phyloP scores from a whole-genome alignment of 371 early-diverging fungal genomes.

The Apophysomyces sp. region DNA sequence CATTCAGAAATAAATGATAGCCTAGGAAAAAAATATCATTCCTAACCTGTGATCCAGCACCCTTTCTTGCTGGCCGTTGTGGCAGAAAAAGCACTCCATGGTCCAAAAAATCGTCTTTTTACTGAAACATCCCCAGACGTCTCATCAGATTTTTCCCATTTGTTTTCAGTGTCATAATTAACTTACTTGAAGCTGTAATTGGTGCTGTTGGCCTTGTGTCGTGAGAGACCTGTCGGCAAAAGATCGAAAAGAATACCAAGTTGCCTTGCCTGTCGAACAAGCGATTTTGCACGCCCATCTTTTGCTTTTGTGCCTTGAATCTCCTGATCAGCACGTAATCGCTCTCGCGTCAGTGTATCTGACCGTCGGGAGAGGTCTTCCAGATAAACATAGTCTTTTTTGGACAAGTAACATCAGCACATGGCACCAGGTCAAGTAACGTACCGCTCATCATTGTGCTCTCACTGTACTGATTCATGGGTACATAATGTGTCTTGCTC shows the following conservation, averaged over 20 bases:
- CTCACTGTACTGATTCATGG: slow-evolving; percentile 52
- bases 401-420: not conserved
- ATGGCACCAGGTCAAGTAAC: not conserved
- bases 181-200: slow-evolving; percentile 37
- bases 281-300: slow-evolving; percentile 6
- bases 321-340: slow-evolving; percentile 12
- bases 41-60: slow-evolving; percentile 41
- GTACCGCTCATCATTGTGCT: slow-evolving; percentile 69
- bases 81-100: slow-evolving; percentile 31
- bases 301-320: slow-evolving; percentile 7
- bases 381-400: slow-evolving; percentile 44
- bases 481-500: slow-evolving; percentile 59
- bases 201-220: slow-evolving; percentile 31
- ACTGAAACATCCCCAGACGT: slow-evolving; percentile 12
- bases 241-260: slow-evolving; percentile 23
- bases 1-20: not conserved
- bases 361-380: slow-evolving; percentile 41
- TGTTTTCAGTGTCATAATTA: not conserved
- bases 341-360: slow-evolving; percentile 35
- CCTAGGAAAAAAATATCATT: too few relatives aligned
- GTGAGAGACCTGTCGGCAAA: slow-evolving; percentile 37
- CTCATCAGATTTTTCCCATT: too few relatives aligned
- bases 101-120: slow-evolving; percentile 38
- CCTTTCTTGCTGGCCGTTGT: slow-evolving; percentile 13
- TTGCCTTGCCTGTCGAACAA: slow-evolving; percentile 23